Evolutionary conservation across 805 yeast species (phyloP).

Genomic region (Isabelozyma gotoi): DNA sequence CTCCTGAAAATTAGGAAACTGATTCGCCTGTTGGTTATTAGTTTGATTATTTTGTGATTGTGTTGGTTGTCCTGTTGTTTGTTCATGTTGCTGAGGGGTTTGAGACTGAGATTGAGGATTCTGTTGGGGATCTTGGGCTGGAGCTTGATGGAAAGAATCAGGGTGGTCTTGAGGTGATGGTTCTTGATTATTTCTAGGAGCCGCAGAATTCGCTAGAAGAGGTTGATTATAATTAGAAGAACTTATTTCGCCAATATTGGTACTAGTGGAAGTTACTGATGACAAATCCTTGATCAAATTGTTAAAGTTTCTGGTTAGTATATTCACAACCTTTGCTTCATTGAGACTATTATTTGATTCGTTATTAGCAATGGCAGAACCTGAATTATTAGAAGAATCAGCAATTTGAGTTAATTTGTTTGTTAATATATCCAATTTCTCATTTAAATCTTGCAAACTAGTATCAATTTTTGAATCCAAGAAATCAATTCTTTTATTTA

Average conservation of each 20-base stretch:
- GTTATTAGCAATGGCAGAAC: background rate
- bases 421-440: background rate
- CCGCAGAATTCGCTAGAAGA: background rate
- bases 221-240: background rate
- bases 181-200: background rate
- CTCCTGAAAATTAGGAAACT: background rate
- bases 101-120: background rate
- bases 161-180: background rate
- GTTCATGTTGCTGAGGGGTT: conserved; percentile 1
- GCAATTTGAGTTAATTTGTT: background rate
- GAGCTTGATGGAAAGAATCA: conserved; percentile 4
- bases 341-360: background rate
- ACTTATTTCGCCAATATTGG: background rate
- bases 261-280: background rate
- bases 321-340: background rate
- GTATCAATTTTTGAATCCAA: conserved; percentile 2
- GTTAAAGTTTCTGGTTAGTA: background rate
- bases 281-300: background rate
- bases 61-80: background rate
- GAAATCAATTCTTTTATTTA: conserved; percentile 1
- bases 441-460: background rate
- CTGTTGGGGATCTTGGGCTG: background rate
- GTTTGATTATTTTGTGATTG: background rate
- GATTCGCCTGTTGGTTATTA: background rate
- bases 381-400: background rate